phyloP scores from a whole-genome alignment of 495 filamentous ascomycete genomes.

The Darksidea phi region DNA sequence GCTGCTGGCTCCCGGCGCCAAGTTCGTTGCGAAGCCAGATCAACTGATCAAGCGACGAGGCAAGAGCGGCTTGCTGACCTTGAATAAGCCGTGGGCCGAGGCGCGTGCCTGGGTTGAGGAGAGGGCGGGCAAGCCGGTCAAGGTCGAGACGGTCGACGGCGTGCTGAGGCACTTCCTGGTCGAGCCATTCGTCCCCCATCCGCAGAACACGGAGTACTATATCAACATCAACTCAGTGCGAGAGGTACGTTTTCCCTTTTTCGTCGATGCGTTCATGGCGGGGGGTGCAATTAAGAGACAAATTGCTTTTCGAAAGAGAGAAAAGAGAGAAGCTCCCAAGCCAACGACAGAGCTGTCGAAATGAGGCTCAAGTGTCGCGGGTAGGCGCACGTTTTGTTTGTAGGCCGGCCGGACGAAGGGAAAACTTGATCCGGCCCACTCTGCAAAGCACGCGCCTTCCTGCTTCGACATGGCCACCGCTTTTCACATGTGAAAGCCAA shows the following conservation, averaged over 20 bases:
- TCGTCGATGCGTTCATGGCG: background rate
- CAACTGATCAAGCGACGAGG: slow-evolving; percentile 99
- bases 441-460: slow-evolving; percentile 26
- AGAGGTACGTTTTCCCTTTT: slow-evolving; percentile 63
- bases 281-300: background rate
- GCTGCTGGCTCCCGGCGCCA: slow-evolving; percentile 75
- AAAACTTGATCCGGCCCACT: slow-evolving; percentile 43
- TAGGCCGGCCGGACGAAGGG: slow-evolving; percentile 57
- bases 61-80: slow-evolving; percentile 92
- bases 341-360: background rate
- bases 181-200: slow-evolving; percentile 97
- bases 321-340: background rate
- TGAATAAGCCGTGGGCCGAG: slow-evolving; percentile 97
- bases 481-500: slow-evolving; percentile 24
- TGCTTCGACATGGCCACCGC: background rate
- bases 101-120: slow-evolving; percentile 89
- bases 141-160: slow-evolving; percentile 89
- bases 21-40: slow-evolving; percentile 99
- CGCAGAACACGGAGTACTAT: slow-evolving; percentile 92
- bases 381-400: slow-evolving; percentile 28
- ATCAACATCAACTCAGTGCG: slow-evolving; percentile 94
- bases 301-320: background rate
- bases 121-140: slow-evolving; percentile 83
- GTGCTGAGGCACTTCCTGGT: slow-evolving; percentile 92
- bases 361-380: slow-evolving; percentile 6